phyloP scores from a whole-genome alignment of 2,329 filamentous ascomycete species.

The Tolypocladium tundrense region DNA sequence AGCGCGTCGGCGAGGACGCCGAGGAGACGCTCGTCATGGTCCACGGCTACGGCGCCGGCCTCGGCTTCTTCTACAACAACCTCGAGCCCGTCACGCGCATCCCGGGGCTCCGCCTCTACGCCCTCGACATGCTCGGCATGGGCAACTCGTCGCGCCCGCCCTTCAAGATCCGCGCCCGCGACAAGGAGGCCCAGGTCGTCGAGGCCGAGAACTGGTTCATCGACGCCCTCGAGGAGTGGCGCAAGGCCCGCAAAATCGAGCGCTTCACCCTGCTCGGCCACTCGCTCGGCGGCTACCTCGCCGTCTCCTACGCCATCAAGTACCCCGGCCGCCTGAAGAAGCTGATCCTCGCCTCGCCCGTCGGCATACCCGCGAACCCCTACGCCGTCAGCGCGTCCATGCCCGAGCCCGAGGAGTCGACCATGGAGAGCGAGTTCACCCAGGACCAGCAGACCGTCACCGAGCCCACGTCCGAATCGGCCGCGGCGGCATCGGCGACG shows the following conservation, averaged over 20 bases:
- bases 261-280: constrained; percentile 90
- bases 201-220: constrained; percentile 96
- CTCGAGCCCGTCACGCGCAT: constrained; percentile 77
- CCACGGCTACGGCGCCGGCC: constrained; percentile 89
- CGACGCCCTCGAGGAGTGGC: constrained; percentile 94
- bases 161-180: constrained; percentile 78
- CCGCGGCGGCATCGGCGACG: background rate
- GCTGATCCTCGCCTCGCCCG: constrained; percentile 86
- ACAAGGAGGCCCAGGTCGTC: constrained; percentile 65
- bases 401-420: constrained; percentile 65
- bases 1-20: constrained; percentile 66
- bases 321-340: constrained; percentile 94
- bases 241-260: constrained; percentile 77
- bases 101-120: constrained; percentile 79
- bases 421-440: constrained; percentile 66
- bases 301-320: constrained; percentile 89
- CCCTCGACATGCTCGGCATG: constrained; percentile 93
- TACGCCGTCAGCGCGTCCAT: constrained; percentile 74
- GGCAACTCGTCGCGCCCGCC: constrained; percentile 74
- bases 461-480: constrained; percentile 9
- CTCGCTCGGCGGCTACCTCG: constrained; percentile 88
- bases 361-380: constrained; percentile 89
- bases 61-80: constrained; percentile 98
- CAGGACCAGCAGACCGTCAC: constrained; percentile 55
- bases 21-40: constrained; percentile 90